These are phyloP conservation scores for Grammothele lineata DNA, from an alignment of 768 basidiomycete genomes.

Conservation along the genomic window DNA sequence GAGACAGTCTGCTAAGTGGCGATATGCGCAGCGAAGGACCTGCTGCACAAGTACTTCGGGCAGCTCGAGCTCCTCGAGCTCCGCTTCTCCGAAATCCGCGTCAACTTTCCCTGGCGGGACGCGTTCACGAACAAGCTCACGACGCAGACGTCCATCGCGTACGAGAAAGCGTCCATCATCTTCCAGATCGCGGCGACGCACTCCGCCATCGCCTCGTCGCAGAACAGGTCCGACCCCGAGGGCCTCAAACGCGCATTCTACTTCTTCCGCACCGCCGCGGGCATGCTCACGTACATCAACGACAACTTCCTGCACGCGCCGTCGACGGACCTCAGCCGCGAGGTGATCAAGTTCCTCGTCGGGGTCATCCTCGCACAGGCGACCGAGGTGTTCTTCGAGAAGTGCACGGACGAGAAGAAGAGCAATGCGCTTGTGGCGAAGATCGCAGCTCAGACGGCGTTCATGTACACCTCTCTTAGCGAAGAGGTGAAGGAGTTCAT, in stretches of 20 bases:
- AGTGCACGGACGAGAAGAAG: slow-evolving; percentile 92
- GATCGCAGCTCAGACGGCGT: slow-evolving; percentile 78
- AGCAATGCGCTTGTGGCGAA: slow-evolving; percentile 71
- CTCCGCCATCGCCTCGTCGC: slow-evolving; percentile 82
- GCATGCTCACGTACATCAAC: slow-evolving; percentile 98
- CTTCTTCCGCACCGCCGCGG: slow-evolving; percentile 85
- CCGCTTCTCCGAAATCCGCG: slow-evolving; percentile 93
- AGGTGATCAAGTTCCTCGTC: slow-evolving; percentile 91
- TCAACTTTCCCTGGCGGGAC: slow-evolving; percentile 95
- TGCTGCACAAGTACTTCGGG: slow-evolving; percentile 99
- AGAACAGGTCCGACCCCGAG: slow-evolving; percentile 85
- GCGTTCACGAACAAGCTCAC: slow-evolving; percentile 94
- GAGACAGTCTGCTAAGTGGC: neutral
- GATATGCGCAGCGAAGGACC: slow-evolving; percentile 73
- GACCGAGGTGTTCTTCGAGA: slow-evolving; percentile 95
- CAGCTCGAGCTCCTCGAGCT: slow-evolving; percentile 96
- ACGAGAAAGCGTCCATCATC: slow-evolving; percentile 95
- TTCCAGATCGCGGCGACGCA: slow-evolving; percentile 96
- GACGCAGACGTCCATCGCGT: slow-evolving; percentile 94
- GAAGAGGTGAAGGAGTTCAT: slow-evolving; percentile 97
- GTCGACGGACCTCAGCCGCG: slow-evolving; percentile 88
- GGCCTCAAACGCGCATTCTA: slow-evolving; percentile 92
- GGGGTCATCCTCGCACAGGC: slow-evolving; percentile 90
- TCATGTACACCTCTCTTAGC: slow-evolving; percentile 72
- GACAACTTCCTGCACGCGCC: slow-evolving; percentile 99